Base-by-base conservation (phyloP, 768 basidiomycete species). In the Amanita molliuscula region DNA sequence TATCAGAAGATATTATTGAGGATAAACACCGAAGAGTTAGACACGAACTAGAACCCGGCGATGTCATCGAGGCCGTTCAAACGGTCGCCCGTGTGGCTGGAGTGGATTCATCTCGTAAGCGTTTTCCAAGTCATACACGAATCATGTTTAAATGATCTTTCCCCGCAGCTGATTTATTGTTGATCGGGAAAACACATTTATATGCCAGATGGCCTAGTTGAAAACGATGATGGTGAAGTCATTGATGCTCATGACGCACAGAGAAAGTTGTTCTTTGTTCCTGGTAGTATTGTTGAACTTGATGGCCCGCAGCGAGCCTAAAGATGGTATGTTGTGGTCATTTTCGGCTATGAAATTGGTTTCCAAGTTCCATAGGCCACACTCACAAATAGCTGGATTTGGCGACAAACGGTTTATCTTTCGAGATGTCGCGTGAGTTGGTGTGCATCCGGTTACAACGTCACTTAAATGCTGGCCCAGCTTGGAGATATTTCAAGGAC, bases 401-500 rank as follows among this genome's bases (percentile, higher is more conserved):
- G 84, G 88, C 49, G 83, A 88, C 63, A 81, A 88, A 50, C 81
- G 81, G 1, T 95, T 90, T 67, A 66, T 96, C 16, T 95, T 97
- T 66, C 79, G 90, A 20, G 91, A 95, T 59, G 89, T 95, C 11
- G 92, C 82, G 88, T 91, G 60, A 69, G 88, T 69, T 36, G 29
- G 41, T n/a, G 50, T 44, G 35, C 33, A 23, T 35, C 8, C 4
- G 16, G 8, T 31, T 11, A 40, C 33, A 4, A 21, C 20, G 46
- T 26, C 2, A 53, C 34, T 47, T 26, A 48, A 25, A 23, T 36
- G 38, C 13, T 31, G 2, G 16, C 33, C 7, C 53, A 93, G 90
- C 0, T 70, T 96, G 13, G 94, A 97, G 62, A 74, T 97, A 94
- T 66, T 91, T 96, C 73, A 84, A 81, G 57, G 94, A 97, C 58